phyloP scores from a whole-genome alignment of 768 basidiomycete genomes.

The Kwoniella mangroviensis region DNA sequence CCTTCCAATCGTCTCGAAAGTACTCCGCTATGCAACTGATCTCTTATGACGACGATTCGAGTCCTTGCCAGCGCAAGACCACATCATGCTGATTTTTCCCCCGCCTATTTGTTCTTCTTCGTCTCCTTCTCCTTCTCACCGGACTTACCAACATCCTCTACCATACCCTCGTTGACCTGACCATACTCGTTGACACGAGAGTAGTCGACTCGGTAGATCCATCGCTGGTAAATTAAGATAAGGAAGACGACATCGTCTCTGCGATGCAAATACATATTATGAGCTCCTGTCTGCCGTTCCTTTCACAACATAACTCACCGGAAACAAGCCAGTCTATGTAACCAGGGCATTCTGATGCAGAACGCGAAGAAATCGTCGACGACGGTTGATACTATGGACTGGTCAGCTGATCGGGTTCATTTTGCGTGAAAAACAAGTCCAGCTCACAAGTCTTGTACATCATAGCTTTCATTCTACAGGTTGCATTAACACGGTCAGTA shows the following conservation, averaged over 20 bases:
- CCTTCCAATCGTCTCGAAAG: too few relatives aligned
- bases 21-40: too few relatives aligned
- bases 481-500: constrained; percentile 9
- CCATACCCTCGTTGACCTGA: constrained; percentile 64
- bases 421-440: too few relatives aligned
- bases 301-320: constrained; percentile 21
- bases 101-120: constrained; percentile 30
- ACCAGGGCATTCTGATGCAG: constrained; percentile 94
- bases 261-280: neutral
- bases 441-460: constrained; percentile 85
- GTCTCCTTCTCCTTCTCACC: constrained; percentile 40
- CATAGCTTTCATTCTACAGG: constrained; percentile 81
- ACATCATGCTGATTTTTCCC: neutral
- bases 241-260: constrained; percentile 73
- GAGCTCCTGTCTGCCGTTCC: neutral
- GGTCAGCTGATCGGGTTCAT: too few relatives aligned
- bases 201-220: constrained; percentile 96
- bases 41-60: too few relatives aligned
- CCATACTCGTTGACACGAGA: constrained; percentile 96
- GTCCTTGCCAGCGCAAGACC: neutral
- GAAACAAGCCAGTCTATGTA: constrained; percentile 63
- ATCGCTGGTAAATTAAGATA: constrained; percentile 91
- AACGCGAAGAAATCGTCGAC: constrained; percentile 89
- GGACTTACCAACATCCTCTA: constrained; percentile 49
- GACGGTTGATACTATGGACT: constrained; percentile 54